These are phyloP conservation scores for Hericium erinaceus DNA, from an alignment of 768 basidiomycete genomes.

Conservation along the genomic window DNA sequence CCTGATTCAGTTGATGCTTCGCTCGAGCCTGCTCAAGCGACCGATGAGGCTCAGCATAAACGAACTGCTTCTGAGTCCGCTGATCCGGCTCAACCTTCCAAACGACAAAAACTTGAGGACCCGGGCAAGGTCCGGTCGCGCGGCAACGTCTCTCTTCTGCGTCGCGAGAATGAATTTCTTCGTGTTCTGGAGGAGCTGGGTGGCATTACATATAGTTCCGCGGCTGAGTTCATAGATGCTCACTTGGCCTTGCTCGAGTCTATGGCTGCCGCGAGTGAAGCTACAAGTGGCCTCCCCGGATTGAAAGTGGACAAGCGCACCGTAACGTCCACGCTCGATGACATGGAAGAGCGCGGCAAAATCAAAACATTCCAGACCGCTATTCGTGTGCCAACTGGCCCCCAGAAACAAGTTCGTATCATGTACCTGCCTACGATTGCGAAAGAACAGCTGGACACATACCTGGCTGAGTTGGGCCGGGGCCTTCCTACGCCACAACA, in stretches of 20 bases:
- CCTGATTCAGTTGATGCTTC: too few relatives aligned
- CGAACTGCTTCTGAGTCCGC: not conserved
- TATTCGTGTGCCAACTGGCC: constrained; percentile 48
- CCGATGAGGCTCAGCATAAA: too few relatives aligned
- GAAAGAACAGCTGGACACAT: constrained; percentile 44
- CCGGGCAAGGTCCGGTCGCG: constrained; percentile 21
- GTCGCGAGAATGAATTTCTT: constrained; percentile 73
- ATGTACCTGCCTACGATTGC: constrained; percentile 54
- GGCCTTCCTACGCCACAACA: not conserved
- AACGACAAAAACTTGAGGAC: constrained; percentile 10
- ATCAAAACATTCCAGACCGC: constrained; percentile 65
- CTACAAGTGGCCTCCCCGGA: constrained; percentile 60
- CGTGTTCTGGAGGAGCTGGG: constrained; percentile 56
- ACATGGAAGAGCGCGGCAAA: constrained; percentile 54
- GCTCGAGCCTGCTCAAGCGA: too few relatives aligned
- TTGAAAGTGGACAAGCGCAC: constrained; percentile 71
- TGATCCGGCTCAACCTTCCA: constrained; percentile 4
- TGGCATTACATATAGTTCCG: constrained; percentile 57
- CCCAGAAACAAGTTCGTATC: constrained; percentile 48
- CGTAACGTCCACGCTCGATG: constrained; percentile 46
- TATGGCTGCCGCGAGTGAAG: constrained; percentile 50
- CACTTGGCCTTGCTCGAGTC: constrained; percentile 55
- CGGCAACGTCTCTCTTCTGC: constrained; percentile 67
- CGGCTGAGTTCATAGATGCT: constrained; percentile 61
- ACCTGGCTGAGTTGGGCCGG: constrained; percentile 42